Evolutionary conservation across 78 protist genomes (phyloP).

Genomic region (Dictyostelium citrinum): DNA sequence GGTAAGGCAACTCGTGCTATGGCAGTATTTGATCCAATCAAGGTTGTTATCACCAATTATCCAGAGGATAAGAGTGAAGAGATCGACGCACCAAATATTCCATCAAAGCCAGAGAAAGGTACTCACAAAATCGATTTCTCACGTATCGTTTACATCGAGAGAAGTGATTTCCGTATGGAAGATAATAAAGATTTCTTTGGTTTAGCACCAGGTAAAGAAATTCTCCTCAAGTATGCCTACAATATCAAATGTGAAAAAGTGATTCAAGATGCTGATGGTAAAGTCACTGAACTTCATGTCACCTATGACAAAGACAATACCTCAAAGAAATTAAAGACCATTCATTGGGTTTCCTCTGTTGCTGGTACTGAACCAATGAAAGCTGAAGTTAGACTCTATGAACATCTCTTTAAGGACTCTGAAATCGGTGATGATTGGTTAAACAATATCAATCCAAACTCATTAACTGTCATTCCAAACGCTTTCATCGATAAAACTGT

Average conservation of each 20-base stretch:
- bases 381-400: constrained; percentile 80
- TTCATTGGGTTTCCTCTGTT: constrained; percentile 93
- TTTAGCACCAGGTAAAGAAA: constrained; percentile 87
- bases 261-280: constrained; percentile 69
- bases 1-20: constrained; percentile 76
- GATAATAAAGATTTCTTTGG: constrained; percentile 85
- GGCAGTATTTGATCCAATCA: constrained; percentile 88
- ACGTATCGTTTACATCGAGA: constrained; percentile 89
- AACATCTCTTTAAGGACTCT: constrained; percentile 68
- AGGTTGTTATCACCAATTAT: constrained; percentile 78
- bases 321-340: constrained; percentile 86
- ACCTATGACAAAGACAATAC: constrained; percentile 51
- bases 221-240: constrained; percentile 81
- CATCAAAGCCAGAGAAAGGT: constrained; percentile 79
- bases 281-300: constrained; percentile 66
- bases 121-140: constrained; percentile 72
- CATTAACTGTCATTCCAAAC: constrained; percentile 30
- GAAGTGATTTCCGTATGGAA: constrained; percentile 85
- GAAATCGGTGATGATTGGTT: constrained; percentile 78
- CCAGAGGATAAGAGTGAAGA: constrained; percentile 53
- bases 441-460: constrained; percentile 58
- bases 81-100: constrained; percentile 87
- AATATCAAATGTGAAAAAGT: constrained; percentile 74
- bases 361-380: constrained; percentile 13
- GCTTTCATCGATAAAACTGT: constrained; percentile 68